phyloP scores from a whole-genome alignment of 495 filamentous ascomycete species.

The Tuber microsphaerosporum region DNA sequence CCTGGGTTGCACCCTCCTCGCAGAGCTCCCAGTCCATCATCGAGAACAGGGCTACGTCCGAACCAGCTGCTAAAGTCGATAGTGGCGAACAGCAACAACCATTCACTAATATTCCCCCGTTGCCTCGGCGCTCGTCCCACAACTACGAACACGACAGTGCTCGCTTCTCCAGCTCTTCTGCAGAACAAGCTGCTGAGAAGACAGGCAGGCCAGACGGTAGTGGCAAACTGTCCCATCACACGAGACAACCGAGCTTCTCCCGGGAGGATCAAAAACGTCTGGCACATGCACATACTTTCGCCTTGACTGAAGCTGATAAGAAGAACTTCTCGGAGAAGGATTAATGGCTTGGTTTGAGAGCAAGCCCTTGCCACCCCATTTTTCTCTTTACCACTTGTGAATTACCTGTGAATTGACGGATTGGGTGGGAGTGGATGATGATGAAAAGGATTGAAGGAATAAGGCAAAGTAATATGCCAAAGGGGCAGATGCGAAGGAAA shows the following conservation, averaged over 20 bases:
- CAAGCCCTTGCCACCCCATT: background rate
- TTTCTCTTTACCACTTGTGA: background rate
- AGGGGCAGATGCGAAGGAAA: background rate
- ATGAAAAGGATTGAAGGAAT: background rate
- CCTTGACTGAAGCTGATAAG: constrained; percentile 7
- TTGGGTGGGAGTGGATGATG: background rate
- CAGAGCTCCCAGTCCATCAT: constrained; percentile 33
- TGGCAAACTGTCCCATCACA: constrained; percentile 15
- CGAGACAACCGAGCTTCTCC: constrained; percentile 35
- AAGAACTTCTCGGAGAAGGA: constrained; percentile 26
- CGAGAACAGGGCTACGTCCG: constrained; percentile 17
- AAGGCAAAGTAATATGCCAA: constrained; percentile 5
- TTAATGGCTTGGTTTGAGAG: constrained; percentile 13
- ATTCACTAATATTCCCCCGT: constrained; percentile 11
- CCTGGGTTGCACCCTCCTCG: constrained; percentile 31
- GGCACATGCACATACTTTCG: constrained; percentile 20
- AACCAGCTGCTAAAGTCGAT: constrained; percentile 8
- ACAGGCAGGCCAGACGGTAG: constrained; percentile 1
- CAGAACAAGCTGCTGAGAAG: constrained; percentile 9
- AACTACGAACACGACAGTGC: constrained; percentile 34
- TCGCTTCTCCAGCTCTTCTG: constrained; percentile 15
- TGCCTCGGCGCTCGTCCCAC: constrained; percentile 34
- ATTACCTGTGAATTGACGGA: background rate
- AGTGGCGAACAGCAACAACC: constrained; percentile 5
- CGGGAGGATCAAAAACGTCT: constrained; percentile 33